Evolutionary conservation across 371 early-diverging fungal species (phyloP).

Genomic region (Chytridium lagenaria): DNA sequence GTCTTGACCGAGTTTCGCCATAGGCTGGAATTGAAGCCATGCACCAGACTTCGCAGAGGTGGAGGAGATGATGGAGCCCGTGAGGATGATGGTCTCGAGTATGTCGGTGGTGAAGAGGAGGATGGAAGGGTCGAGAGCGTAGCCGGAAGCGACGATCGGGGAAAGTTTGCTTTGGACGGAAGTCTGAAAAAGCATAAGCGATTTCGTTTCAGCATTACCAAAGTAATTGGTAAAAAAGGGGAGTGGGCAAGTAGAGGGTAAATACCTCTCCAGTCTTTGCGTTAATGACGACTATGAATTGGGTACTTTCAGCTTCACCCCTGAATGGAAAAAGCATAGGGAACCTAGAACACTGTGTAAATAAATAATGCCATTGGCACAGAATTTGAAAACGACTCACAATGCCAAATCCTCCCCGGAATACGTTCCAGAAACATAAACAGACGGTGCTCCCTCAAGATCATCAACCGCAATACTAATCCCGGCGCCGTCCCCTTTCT

Average conservation of each 20-base stretch:
- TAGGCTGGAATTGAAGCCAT: not conserved
- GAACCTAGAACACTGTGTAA: too few relatives aligned
- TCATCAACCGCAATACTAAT: constrained; percentile 2
- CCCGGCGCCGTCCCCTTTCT: not conserved
- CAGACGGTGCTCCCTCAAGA: not conserved
- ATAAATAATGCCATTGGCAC: too few relatives aligned
- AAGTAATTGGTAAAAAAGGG: too few relatives aligned
- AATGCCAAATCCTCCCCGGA: not conserved
- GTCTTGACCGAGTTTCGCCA: too few relatives aligned
- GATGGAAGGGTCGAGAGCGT: not conserved
- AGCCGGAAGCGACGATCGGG: not conserved
- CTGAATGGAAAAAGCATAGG: not conserved
- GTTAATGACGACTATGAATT: not conserved
- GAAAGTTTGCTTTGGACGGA: not conserved
- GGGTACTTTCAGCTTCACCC: not conserved
- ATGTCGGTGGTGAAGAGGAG: not conserved
- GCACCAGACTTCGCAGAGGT: not conserved
- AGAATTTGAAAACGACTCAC: not conserved
- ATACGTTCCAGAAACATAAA: constrained; percentile 1
- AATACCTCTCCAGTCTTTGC: constrained; percentile 3
- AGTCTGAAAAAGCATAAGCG: not conserved
- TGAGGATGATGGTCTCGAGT: not conserved
- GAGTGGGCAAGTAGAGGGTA: not conserved
- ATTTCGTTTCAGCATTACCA: too few relatives aligned
- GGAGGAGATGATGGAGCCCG: not conserved